Base-by-base conservation (phyloP, 202 grass and related monocot species). In the Eragrostis tef region DNA sequence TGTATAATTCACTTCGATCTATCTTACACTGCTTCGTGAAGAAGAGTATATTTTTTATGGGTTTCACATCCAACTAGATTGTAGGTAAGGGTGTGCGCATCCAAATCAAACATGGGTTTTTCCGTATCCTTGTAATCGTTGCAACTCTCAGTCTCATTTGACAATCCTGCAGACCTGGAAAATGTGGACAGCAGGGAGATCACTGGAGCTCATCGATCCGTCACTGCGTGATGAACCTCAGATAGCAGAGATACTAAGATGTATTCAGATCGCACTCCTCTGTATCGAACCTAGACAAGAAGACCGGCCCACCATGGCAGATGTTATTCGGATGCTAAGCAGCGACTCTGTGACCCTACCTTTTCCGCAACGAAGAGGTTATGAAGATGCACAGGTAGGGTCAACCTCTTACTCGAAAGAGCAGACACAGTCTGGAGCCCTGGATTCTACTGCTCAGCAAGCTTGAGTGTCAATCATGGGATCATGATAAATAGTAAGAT, bases 251-350 rank as follows among this genome's bases (percentile, higher is more conserved):
- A 27, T 29, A 16, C 24, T 49, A 15, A 49, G 68, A 19, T 49
- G 68, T 6, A 50, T 71, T 29, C 45, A 71, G 17, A 44, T 67
- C 43, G 64, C 39, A 22, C 19, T 67, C 8, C 64, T 67, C 4
- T 67, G 64, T 67, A 17, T 67, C 44, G 64, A 67, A 67, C 64
- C 39, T 12, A 43, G 36, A 10, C 19, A 9, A 44, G 64, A 44
- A 21, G 36, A 67, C 17, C 64, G 64, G 7, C 64, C 64, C 9
- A 67, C 17, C 39, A 67, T 67, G 64, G 9, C 0, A 67, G 36
- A 67, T n/a, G 64, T 44, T 44, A 67, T 67, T 67, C 9, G 43
- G 9, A 67, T 67, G 64, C 64, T 67, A 21, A 44, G 64, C 9
- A 12, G 64, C 3, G 64, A 44, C 4, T 11, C 12, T 20, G 5